phyloP scores from a whole-genome alignment of 2,329 filamentous ascomycete species.

The Microdochium trichocladiopsis region DNA sequence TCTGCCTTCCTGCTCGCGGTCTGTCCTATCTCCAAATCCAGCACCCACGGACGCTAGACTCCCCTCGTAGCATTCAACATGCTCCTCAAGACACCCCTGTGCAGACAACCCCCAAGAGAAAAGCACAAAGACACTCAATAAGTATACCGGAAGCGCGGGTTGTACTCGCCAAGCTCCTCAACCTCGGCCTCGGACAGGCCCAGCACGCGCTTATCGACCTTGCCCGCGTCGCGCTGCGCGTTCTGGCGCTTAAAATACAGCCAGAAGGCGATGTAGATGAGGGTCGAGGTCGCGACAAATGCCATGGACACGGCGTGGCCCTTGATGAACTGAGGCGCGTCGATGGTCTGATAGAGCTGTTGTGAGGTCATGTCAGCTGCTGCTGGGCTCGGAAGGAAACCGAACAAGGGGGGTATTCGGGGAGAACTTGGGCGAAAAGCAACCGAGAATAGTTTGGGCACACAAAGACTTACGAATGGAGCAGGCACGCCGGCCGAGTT shows the following conservation, averaged over 20 bases:
- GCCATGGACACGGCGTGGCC: conserved; percentile 43
- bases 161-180: conserved; percentile 64
- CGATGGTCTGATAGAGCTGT: conserved; percentile 19
- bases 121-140: too few relatives aligned
- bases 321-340: conserved; percentile 36
- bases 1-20: too few relatives aligned
- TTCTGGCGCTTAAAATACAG: conserved; percentile 30
- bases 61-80: too few relatives aligned
- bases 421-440: too few relatives aligned
- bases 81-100: too few relatives aligned
- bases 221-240: conserved; percentile 37
- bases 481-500: conserved; percentile 58
- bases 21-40: too few relatives aligned
- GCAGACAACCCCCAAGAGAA: too few relatives aligned
- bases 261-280: conserved; percentile 31
- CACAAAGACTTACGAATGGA: conserved; percentile 32
- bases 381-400: too few relatives aligned
- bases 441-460: too few relatives aligned
- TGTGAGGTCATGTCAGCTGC: not conserved
- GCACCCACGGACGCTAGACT: too few relatives aligned
- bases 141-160: conserved; percentile 21
- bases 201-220: conserved; percentile 79
- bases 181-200: conserved; percentile 70
- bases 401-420: not conserved
- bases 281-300: conserved; percentile 34